Evolutionary conservation across 306 rosid species (phyloP), one percentile per base, ranked within the genome.

Genomic region (Mimosa pudica): DNA sequence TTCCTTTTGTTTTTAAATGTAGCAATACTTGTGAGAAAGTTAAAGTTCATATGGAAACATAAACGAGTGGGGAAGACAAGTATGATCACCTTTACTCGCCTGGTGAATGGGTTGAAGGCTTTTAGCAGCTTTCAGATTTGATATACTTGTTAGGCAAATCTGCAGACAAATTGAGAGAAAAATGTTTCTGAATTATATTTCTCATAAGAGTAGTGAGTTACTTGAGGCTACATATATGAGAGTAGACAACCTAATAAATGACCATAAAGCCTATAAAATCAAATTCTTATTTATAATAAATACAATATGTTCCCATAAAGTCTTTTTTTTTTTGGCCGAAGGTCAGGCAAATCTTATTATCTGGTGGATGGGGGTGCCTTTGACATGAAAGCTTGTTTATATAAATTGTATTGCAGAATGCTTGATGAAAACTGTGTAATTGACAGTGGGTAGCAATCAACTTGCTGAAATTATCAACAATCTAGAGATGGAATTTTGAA

Each of bases 41-140:
- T 79, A 9, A 42, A 14, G 58, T 30, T 44, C 73, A 75, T 51
- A 24, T n/a, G 2, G 13, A 20, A 42, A 20, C 12, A 18, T 41
- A 42, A 11, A 14, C 10, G 11, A 68, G 18, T 18, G 69, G 60
- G 69, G 69, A 60, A 55, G 65, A 32, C 51, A 74, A 52, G 55
- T 6, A 4, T 69, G 41, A 24, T 14, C 17, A 66, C 14, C 47
- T 36, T 8, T 60, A 78, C 64, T 55, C 8, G 2, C 10, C 11
- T 47, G n/a, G 66, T 66, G 30, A 58, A 76, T 46, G 18, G 42
- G 63, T 8, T 64, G 66, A 80, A 67, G 78, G 49, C 70, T 8
- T 64, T 54, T 84, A 67, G 82, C 16, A 49, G 79, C 82, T 57
- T 45, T 38, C 42, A 54, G 58, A 70, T 73, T 58, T 49, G 58